Evolutionary conservation across 169 alveolate species (phyloP).

Genomic region (Cystoisospora suis): DNA sequence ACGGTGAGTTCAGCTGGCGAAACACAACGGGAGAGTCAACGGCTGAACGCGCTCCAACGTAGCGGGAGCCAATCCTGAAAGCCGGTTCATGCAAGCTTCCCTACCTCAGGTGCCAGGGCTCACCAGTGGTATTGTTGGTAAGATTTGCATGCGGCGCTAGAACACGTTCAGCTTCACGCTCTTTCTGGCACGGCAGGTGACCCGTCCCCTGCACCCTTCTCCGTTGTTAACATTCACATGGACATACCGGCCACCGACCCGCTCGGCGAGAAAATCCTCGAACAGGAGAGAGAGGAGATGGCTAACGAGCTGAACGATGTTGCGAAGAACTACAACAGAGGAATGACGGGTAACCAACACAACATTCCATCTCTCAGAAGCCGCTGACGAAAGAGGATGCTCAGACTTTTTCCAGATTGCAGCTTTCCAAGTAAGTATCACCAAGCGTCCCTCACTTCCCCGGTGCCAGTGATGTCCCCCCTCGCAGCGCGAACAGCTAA

Average conservation of each 20-base stretch:
- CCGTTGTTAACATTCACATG: constrained; percentile 46
- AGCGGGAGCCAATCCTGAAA: no score
- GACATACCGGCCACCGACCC: constrained; percentile 44
- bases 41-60: no score
- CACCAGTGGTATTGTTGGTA: background rate
- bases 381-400: background rate
- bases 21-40: no score
- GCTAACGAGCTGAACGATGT: background rate
- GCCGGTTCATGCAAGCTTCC: background rate
- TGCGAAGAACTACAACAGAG: background rate
- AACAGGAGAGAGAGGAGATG: background rate
- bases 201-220: constrained; percentile 24
- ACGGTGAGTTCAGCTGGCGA: background rate
- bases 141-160: background rate
- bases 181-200: background rate
- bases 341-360: background rate
- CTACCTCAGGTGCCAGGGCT: background rate
- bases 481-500: background rate
- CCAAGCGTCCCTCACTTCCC: background rate
- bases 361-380: no score
- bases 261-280: background rate
- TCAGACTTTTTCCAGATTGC: constrained; percentile 22
- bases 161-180: background rate
- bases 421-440: background rate
- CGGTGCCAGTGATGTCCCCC: background rate